Conservation (phyloP, 2,329 filamentous ascomycete genomes). For the Aspergillus neotritici region DNA sequence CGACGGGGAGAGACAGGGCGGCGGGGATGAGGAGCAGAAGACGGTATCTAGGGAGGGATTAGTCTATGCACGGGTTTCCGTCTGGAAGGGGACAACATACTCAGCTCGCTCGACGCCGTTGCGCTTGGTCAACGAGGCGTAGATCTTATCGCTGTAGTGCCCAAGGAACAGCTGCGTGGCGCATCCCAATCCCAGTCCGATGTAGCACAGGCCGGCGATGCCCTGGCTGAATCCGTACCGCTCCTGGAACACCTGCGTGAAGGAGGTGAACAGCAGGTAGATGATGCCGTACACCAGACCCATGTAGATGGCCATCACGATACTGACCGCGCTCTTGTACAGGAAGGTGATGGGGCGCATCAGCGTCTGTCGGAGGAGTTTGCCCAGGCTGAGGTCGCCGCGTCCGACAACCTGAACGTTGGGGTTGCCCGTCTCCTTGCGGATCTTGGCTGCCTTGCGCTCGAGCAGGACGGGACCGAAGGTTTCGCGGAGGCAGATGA, state of each 20-base stretch:
- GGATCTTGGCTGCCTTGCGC: conserved; percentile 19
- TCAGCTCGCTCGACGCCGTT: conserved; percentile 28
- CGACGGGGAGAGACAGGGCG: conserved; percentile 48
- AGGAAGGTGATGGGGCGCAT: conserved; percentile 48
- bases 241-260: conserved; percentile 45
- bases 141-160: conserved; percentile 27
- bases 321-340: conserved; percentile 49
- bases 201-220: conserved; percentile 43
- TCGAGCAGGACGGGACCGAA: conserved; percentile 22
- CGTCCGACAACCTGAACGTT: conserved; percentile 16
- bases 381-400: conserved; percentile 15
- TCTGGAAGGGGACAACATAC: too few relatives aligned
- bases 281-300: conserved; percentile 51
- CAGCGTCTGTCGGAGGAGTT: conserved; percentile 38
- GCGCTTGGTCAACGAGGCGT: conserved; percentile 26
- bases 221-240: conserved; percentile 47
- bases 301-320: conserved; percentile 48
- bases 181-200: conserved; percentile 46
- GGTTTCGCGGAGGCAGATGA: conserved; percentile 19
- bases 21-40: conserved; percentile 53
- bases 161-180: conserved; percentile 34
- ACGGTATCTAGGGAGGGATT: conserved; percentile 44
- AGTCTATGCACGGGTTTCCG: too few relatives aligned
- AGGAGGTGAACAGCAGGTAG: conserved; percentile 53
- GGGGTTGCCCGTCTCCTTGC: conserved; percentile 15